A percentile compares a stretch with the other conserved stretches of the same genome.
Evolutionary conservation across 352 stramenopile genomes (phyloP).

Genomic region (Phytophthora hybrid): DNA sequence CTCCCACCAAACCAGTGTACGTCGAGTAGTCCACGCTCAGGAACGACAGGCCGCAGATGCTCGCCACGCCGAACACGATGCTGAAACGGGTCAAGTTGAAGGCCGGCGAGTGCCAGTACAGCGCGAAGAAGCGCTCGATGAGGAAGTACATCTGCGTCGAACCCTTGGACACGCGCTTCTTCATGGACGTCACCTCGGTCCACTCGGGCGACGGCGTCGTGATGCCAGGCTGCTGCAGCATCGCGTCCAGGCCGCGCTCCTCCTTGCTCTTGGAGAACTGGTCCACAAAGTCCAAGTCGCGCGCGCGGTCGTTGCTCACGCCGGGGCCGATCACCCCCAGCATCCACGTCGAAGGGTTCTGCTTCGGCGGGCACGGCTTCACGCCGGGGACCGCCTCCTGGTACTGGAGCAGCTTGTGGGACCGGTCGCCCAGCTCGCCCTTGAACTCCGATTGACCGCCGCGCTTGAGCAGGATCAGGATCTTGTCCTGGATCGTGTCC

Average conservation of each 20-base stretch:
- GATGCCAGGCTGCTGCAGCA: too few species aligned
- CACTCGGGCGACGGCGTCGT: too few species aligned
- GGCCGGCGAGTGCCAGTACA: constrained; percentile 45
- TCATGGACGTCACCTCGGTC: constrained; percentile 37
- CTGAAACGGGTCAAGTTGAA: constrained; percentile 61
- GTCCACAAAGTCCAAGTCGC: too few species aligned
- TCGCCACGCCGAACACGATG: constrained; percentile 24
- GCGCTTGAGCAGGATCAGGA: constrained; percentile 69
- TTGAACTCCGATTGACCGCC: constrained; percentile 74
- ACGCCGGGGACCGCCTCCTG: constrained; percentile 41
- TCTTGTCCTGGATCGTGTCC: too few species aligned
- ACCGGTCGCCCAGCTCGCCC: constrained; percentile 67
- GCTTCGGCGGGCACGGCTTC: constrained; percentile 41
- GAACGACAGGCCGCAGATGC: constrained; percentile 28
- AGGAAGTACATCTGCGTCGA: constrained; percentile 47
- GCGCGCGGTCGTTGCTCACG: constrained; percentile 84
- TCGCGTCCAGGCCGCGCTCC: too few species aligned
- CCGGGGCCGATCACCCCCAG: constrained; percentile 9
- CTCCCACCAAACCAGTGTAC: constrained; percentile 17
- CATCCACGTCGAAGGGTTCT: constrained; percentile 38
- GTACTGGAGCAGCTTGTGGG: constrained; percentile 33
- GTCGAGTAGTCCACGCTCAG: constrained; percentile 26
- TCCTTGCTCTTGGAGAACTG: too few species aligned
- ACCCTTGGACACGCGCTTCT: constrained; percentile 32
- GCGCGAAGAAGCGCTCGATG: constrained; percentile 44